Evolutionary conservation across 2,329 filamentous ascomycete genomes (phyloP).

Genomic region (Trichoderma polysporum): DNA sequence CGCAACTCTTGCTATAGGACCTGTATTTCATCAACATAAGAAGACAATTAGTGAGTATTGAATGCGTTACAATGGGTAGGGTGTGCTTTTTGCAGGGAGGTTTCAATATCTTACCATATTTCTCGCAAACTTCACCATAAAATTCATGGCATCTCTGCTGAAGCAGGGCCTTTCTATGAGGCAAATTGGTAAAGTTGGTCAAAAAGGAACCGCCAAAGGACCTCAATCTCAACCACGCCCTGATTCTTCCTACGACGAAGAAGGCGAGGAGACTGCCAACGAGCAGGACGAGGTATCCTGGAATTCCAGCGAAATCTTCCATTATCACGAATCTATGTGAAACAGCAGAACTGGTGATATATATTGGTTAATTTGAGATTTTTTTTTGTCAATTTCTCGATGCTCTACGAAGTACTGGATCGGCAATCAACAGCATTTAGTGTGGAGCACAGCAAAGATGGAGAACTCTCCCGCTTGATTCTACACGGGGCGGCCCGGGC

Average conservation of each 20-base stretch:
- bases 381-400: background rate
- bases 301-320: background rate
- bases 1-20: slow-evolving; percentile 35
- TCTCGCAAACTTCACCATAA: slow-evolving; percentile 29
- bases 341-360: background rate
- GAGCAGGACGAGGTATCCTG: background rate
- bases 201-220: slow-evolving; percentile 27
- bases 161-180: slow-evolving; percentile 30
- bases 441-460: background rate
- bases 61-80: too few species aligned
- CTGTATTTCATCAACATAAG: background rate
- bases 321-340: background rate
- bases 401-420: background rate
- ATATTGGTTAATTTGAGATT: background rate
- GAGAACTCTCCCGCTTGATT: background rate
- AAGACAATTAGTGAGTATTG: background rate
- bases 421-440: background rate
- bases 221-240: slow-evolving; percentile 24
- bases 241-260: background rate
- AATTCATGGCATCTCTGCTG: slow-evolving; percentile 27
- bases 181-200: slow-evolving; percentile 26
- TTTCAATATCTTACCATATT: slow-evolving; percentile 27
- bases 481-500: background rate
- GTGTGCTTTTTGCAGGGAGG: background rate
- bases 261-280: background rate